These are phyloP conservation scores for Penicillium chermesinum DNA, from an alignment of 495 filamentous ascomycete species.

Conservation along the genomic window DNA sequence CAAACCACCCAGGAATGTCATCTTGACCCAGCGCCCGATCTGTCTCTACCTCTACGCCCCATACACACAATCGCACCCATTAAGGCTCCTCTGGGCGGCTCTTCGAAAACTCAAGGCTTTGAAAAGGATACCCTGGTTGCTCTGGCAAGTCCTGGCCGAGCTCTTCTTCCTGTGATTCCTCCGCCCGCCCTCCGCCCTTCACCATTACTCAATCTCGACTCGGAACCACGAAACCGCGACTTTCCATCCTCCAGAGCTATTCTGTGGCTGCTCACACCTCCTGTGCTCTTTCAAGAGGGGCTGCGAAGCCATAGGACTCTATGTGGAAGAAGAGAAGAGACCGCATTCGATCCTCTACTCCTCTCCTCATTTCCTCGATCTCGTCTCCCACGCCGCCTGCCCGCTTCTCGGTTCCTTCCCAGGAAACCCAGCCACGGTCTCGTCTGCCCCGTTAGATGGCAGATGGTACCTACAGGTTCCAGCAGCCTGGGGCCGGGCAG, in stretches of 20 bases:
- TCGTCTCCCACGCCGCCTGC: constrained; percentile 17
- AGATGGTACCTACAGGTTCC: constrained; percentile 76
- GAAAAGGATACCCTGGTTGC: neutral
- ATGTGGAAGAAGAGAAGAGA: constrained; percentile 52
- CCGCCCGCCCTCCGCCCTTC: constrained; percentile 31
- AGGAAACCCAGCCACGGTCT: constrained; percentile 35
- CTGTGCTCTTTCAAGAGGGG: constrained; percentile 18
- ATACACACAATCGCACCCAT: constrained; percentile 9
- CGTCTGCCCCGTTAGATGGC: constrained; percentile 65
- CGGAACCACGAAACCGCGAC: constrained; percentile 6
- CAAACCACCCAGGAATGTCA: constrained; percentile 37
- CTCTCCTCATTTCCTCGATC: constrained; percentile 29
- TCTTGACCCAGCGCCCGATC: constrained; percentile 16
- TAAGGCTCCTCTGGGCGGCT: neutral
- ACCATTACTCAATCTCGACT: constrained; percentile 21
- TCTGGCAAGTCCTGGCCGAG: constrained; percentile 11
- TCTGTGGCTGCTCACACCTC: constrained; percentile 7
- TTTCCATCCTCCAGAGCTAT: constrained; percentile 7
- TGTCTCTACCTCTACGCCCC: constrained; percentile 12
- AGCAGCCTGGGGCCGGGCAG: constrained; percentile 63
- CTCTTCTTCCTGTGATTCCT: constrained; percentile 28
- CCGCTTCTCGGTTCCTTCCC: constrained; percentile 21
- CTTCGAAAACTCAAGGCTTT: neutral
- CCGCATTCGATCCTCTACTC: constrained; percentile 40
- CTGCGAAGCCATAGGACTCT: constrained; percentile 38